Base-by-base conservation (phyloP, 257 asterid genomes). In the Nicotiana noctiflora region DNA sequence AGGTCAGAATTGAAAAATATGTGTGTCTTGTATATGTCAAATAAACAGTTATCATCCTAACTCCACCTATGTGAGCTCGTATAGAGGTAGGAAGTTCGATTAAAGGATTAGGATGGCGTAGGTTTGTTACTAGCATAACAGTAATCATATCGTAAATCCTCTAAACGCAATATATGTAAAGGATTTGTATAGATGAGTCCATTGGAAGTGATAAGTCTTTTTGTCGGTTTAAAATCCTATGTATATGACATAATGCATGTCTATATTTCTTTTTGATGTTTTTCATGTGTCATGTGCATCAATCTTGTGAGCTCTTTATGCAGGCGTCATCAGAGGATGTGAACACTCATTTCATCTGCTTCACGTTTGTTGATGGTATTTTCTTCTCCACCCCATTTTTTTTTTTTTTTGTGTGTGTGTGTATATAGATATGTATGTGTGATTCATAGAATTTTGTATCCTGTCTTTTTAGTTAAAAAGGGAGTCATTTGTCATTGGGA, bases 331-430 rank as follows among this genome's bases (percentile, higher is more conserved):
- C 91, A 11, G 94, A 88, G 53, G 53, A 89, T 49, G 97, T 93
- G 55, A 88, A 92, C 83, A 89, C 97, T 5, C 99, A 93, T 86
- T 93, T 93, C 85, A 92, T 95, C 85, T 92, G 97, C 90, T 95
- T 91, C 85, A 10, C 92, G 25, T 3, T n/a, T 56, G 53, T 23
- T 83, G 70, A 77, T 76, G 68, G 82, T 79, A 79, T 63, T 27
- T 32, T 11, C 64, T 40, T 80, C 44, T 23, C 78, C 40, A 23
- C 15, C 23, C 19, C 11, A 0, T n/a, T 34, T 6, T 0, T 7
- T n/a, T 31, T 37, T 9, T 70, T 51, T 17, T 51, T 6, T 13
- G 56, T 13, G 56, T 13, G 17, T 12, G 55, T 12, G 1, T 3
- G 2, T 3, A 5, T 0, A 1, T 51, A 4, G 13, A 4, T 51